phyloP scores from a whole-genome alignment of 371 early-diverging fungal species.

The Circinella umbellata region DNA sequence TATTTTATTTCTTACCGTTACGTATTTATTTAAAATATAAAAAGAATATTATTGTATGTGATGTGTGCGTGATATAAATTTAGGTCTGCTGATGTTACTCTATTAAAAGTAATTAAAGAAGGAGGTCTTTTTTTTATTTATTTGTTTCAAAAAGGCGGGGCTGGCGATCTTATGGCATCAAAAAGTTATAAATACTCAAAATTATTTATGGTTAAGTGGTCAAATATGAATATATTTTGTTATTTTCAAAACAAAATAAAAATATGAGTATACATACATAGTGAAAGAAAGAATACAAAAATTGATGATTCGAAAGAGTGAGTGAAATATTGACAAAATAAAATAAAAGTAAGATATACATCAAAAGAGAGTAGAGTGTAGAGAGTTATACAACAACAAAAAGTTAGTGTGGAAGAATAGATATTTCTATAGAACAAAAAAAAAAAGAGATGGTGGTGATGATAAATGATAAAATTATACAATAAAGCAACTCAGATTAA shows the following conservation, averaged over 20 bases:
- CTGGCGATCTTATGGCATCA: conserved; percentile 3
- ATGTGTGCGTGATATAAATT: neutral
- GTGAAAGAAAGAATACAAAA: neutral
- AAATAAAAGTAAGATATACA: conserved; percentile 1
- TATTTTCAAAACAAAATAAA: neutral
- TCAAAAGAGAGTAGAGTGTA: neutral
- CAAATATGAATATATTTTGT: neutral
- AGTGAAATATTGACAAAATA: neutral
- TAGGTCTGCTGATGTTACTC: neutral
- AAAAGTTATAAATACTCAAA: neutral
- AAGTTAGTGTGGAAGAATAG: neutral
- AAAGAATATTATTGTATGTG: too few species aligned
- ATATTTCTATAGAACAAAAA: conserved; percentile 13
- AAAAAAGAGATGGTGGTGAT: neutral
- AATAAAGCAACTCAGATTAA: neutral
- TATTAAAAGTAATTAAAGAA: neutral
- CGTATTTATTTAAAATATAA: too few species aligned
- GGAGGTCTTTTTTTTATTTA: neutral
- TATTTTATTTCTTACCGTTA: neutral
- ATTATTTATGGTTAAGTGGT: neutral
- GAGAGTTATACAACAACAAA: neutral
- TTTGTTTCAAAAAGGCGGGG: conserved; percentile 3
- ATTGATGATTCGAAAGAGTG: neutral
- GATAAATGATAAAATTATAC: too few species aligned
- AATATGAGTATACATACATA: conserved; percentile 6